A percentile compares a stretch with the other conserved stretches of the same genome.
These are phyloP conservation scores for Ophiostoma sp. DNA, from an alignment of 2,329 filamentous ascomycete genomes.

Conservation along the genomic window DNA sequence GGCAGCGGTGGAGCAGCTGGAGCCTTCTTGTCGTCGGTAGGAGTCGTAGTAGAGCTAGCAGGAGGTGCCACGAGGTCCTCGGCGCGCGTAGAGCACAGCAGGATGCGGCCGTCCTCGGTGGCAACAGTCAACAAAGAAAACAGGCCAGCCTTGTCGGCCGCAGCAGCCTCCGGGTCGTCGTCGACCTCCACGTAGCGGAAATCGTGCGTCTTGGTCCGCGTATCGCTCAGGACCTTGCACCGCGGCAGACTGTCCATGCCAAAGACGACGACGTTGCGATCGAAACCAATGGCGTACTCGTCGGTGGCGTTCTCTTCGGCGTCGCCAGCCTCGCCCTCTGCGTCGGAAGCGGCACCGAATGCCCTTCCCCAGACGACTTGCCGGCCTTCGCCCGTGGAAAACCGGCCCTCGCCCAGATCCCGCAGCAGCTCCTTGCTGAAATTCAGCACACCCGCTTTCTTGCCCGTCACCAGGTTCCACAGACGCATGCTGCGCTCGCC, in stretches of 20 bases:
- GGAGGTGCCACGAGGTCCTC: constrained; percentile 44
- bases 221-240: constrained; percentile 68
- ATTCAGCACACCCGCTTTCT: constrained; percentile 89
- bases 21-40: constrained; percentile 19
- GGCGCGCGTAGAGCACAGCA: constrained; percentile 74
- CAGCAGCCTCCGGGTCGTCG: constrained; percentile 44
- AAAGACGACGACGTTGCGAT: constrained; percentile 80
- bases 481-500: constrained; percentile 89
- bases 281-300: constrained; percentile 87
- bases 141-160: constrained; percentile 22
- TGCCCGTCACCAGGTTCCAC: constrained; percentile 96
- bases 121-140: constrained; percentile 67
- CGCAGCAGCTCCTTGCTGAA: constrained; percentile 73
- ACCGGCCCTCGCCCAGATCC: constrained; percentile 69
- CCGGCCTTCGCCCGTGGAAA: constrained; percentile 78
- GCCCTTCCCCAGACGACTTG: constrained; percentile 67
- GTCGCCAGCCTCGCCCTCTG: constrained; percentile 50
- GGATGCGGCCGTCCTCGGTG: constrained; percentile 84
- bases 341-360: constrained; percentile 40
- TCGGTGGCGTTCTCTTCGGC: constrained; percentile 53
- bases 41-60: constrained; percentile 24
- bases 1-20: constrained; percentile 42
- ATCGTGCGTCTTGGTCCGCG: constrained; percentile 79
- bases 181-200: constrained; percentile 67
- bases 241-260: constrained; percentile 83